Percentiles rank a stretch among this genome's conserved stretches.
Evolutionary conservation across 257 asterid species (phyloP).

Genomic region (Gardenia jasminoides): DNA sequence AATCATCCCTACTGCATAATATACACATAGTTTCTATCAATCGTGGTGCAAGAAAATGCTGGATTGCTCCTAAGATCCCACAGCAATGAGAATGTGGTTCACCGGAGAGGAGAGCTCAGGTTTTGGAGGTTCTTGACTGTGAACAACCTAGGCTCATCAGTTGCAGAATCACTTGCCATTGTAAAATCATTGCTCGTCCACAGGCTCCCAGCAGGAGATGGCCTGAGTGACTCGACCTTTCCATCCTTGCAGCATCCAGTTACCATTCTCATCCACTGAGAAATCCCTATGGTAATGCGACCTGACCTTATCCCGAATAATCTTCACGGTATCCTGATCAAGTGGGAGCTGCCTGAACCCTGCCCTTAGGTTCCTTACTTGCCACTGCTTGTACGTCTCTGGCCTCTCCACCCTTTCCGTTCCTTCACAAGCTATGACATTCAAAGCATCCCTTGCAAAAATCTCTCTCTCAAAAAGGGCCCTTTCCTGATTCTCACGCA

Average conservation of each 20-base stretch:
- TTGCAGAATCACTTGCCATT: not conserved
- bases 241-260: constrained; percentile 33
- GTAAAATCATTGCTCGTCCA: not conserved
- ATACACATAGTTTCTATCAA: not conserved
- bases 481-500: constrained; percentile 28
- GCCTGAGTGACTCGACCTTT: constrained; percentile 17
- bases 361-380: constrained; percentile 34
- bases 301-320: constrained; percentile 11
- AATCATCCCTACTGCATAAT: no score
- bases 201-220: constrained; percentile 29
- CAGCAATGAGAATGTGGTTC: not conserved
- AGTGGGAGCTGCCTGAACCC: constrained; percentile 39
- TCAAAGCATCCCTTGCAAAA: constrained; percentile 34
- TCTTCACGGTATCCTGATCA: constrained; percentile 30
- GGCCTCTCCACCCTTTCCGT: constrained; percentile 44
- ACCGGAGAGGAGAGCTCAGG: not conserved
- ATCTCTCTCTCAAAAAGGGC: constrained; percentile 30
- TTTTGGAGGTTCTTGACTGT: not conserved
- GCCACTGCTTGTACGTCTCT: constrained; percentile 45
- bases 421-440: constrained; percentile 44
- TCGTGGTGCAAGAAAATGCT: not conserved
- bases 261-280: constrained; percentile 21
- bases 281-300: constrained; percentile 19
- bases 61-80: not conserved
- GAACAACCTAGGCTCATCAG: not conserved